Evolutionary conservation across 257 asterid genomes (phyloP).

Genomic region (Penstemon newberryi): DNA sequence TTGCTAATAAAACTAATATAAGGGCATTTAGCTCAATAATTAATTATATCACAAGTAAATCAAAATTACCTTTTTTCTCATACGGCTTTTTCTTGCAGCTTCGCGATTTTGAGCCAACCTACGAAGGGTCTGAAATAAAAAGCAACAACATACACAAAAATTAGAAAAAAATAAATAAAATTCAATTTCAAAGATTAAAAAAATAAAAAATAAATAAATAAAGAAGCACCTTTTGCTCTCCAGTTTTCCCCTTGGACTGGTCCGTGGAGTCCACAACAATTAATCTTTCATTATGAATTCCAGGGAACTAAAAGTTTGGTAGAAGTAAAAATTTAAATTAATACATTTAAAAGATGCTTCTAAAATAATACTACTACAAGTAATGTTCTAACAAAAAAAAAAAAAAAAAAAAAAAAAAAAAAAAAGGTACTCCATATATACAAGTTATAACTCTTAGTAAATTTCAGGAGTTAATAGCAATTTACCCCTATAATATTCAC

Average conservation of each 20-base stretch:
- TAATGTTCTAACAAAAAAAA: not conserved
- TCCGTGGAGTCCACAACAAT: slow-evolving; percentile 42
- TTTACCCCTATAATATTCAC: too few relatives aligned
- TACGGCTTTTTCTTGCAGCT: slow-evolving; percentile 93
- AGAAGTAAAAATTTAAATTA: slow-evolving; percentile 23
- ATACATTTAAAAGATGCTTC: not conserved
- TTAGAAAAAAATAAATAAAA: slow-evolving; percentile 4
- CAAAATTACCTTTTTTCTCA: slow-evolving; percentile 75
- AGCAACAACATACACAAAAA: not conserved
- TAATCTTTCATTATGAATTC: slow-evolving; percentile 37
- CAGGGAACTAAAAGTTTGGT: slow-evolving; percentile 33
- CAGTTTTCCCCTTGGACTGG: slow-evolving; percentile 37
- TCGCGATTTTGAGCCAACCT: slow-evolving; percentile 97
- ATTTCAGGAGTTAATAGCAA: too few relatives aligned
- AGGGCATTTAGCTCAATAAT: too few relatives aligned
- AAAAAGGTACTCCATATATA: not conserved
- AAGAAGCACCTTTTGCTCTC: slow-evolving; percentile 49
- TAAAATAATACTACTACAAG: not conserved
- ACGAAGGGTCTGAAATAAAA: slow-evolving; percentile 60
- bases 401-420: not conserved
- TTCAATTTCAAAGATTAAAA: not conserved
- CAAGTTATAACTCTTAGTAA: not conserved
- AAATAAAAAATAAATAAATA: not conserved
- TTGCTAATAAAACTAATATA: too few relatives aligned
- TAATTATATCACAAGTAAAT: not conserved